These are phyloP conservation scores for Fusarium burgessii DNA, from an alignment of 2,329 filamentous ascomycete species.

Conservation along the genomic window DNA sequence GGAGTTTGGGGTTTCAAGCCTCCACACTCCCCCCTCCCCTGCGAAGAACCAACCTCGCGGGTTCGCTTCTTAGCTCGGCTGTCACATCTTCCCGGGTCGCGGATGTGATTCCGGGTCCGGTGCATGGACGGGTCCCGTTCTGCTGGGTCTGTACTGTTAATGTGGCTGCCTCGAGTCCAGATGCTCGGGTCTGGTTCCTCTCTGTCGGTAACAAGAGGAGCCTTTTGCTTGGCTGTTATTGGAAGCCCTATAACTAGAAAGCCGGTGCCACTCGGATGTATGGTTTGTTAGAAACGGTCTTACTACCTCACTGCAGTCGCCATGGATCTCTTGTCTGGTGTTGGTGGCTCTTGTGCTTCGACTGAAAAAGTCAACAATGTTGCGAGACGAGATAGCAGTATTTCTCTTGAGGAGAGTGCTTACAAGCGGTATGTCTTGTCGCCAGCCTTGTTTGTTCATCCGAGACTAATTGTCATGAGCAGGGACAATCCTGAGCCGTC, in stretches of 20 bases:
- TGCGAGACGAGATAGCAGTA: constrained; percentile 37
- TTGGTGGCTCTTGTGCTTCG: constrained; percentile 33
- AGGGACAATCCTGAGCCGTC: constrained; percentile 7
- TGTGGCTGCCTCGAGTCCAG: constrained; percentile 12
- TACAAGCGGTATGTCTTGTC: constrained; percentile 17
- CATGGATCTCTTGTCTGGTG: constrained; percentile 37
- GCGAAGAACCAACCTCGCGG: constrained; percentile 5
- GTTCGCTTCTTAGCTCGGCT: background rate
- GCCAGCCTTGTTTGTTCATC: background rate
- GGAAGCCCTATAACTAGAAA: constrained; percentile 24
- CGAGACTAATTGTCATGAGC: constrained; percentile 3
- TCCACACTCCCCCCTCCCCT: background rate
- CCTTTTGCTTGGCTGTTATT: constrained; percentile 9
- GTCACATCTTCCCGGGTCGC: background rate
- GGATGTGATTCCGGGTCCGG: constrained; percentile 32
- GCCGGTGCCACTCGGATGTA: constrained; percentile 4
- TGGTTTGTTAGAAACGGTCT: background rate
- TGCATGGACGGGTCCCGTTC: constrained; percentile 12
- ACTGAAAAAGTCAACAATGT: background rate
- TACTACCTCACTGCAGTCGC: background rate
- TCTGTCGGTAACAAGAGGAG: constrained; percentile 32
- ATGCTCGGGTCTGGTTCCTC: constrained; percentile 27
- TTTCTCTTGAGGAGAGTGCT: constrained; percentile 37
- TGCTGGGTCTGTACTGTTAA: constrained; percentile 13
- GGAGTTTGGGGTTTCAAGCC: constrained; percentile 13